Evolutionary conservation across 768 basidiomycete species (phyloP), one percentile per base, ranked within the genome.

Genomic region (Termitomyces sp.): DNA sequence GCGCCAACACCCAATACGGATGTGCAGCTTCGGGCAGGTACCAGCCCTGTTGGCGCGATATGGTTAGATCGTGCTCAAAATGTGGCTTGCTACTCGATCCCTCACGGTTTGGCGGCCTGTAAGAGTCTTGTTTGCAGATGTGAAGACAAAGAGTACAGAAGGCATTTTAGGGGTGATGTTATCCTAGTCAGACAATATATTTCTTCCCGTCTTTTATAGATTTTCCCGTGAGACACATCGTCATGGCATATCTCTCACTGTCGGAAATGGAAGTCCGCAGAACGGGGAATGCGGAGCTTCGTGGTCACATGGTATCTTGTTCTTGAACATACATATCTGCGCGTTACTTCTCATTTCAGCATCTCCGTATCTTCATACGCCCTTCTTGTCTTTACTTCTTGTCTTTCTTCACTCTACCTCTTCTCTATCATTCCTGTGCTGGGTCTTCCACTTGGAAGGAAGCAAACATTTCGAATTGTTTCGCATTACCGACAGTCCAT

Each of bases 11-110:
- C 63, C 83, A 85, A 69, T 85, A 88, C 1, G 87, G 86, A 65
- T 88, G 88, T 0, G 85, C 85, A 12, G 82, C 82, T 66, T 93
- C 89, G 5, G 88, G 85, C 30, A 90, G 76, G 68, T 83, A 91
- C 84, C 84, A 90, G 21, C 88, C 88, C 85, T 86, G 55, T 11
- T 9, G 11, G 28, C n/a, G 44, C 35, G 3, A 21, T 15, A 4
- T 17, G 11, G 37, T 46, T 32, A 53, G 51, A 9, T 21, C 17
- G 17, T 24, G 14, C 19, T 37, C 21, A 43, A 17, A 38, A 35
- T 9, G 19, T 53, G 24, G 17, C 17, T 32, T 2, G 32, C 19
- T 14, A 19, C 9, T 4, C 5, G 14, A 7, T 17, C 11, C n/a
- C 75, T 63, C 65, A 84, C 84, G 11, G 79, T 85, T n/a, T 66